These are phyloP conservation scores for Xerocomus brunneocitrinus DNA, from an alignment of 768 basidiomycete genomes.

Conservation along the genomic window DNA sequence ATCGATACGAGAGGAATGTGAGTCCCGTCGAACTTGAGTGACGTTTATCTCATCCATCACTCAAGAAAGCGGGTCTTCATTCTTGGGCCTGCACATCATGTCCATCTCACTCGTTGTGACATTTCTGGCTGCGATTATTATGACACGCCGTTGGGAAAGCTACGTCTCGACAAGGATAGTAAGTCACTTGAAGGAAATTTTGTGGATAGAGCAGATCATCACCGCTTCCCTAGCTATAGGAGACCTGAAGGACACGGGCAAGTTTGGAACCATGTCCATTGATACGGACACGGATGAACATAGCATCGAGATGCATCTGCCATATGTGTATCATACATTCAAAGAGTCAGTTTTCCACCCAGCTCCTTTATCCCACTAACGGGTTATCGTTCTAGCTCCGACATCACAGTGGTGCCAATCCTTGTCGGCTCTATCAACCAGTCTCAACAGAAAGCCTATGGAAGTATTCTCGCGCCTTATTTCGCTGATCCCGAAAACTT, in stretches of 20 bases:
- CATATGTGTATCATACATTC: conserved; percentile 83
- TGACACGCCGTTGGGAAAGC: conserved; percentile 78
- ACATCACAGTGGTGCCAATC: conserved; percentile 85
- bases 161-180: conserved; percentile 81
- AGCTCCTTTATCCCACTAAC: conserved; percentile 2
- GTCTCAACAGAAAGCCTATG: conserved; percentile 57
- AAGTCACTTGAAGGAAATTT: conserved; percentile 25
- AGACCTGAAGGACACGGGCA: conserved; percentile 14
- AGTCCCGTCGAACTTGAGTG: conserved; percentile 25
- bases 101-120: conserved; percentile 84
- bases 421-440: conserved; percentile 77
- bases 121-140: conserved; percentile 75
- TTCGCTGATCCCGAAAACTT: conserved; percentile 75
- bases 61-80: conserved; percentile 87
- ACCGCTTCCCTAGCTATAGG: conserved; percentile 14
- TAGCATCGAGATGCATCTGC: conserved; percentile 97
- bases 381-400: conserved; percentile 38
- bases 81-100: conserved; percentile 93
- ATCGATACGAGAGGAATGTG: conserved; percentile 82
- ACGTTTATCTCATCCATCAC: conserved; percentile 6
- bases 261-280: conserved; percentile 65
- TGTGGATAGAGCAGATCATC: background rate
- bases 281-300: conserved; percentile 89
- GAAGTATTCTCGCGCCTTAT: conserved; percentile 74
- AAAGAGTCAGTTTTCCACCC: conserved; percentile 51